Evolutionary conservation across 768 basidiomycete species (phyloP).

Genomic region (Gelatoporia subvermispora): DNA sequence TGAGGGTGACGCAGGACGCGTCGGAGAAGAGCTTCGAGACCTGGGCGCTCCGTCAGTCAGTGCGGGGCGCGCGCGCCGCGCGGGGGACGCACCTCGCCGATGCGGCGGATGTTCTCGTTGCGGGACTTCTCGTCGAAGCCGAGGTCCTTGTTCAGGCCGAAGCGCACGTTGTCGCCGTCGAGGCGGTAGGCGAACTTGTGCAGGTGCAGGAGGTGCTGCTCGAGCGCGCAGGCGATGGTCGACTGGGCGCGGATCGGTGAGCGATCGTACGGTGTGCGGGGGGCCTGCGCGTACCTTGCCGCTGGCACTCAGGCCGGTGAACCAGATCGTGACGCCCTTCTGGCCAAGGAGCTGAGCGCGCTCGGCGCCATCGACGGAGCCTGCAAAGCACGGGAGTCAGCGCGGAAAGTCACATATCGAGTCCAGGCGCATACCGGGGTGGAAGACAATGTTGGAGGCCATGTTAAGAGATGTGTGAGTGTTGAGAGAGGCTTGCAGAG

Average conservation of each 20-base stretch:
- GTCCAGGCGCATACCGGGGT: constrained; percentile 43
- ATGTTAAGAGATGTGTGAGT: constrained; percentile 15
- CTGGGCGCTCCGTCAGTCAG: constrained; percentile 33
- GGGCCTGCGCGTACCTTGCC: constrained; percentile 63
- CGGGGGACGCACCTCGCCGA: constrained; percentile 73
- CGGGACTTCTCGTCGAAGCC: constrained; percentile 90
- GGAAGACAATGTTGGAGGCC: constrained; percentile 56
- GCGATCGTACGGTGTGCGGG: not conserved
- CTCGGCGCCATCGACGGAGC: constrained; percentile 67
- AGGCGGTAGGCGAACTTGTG: constrained; percentile 85
- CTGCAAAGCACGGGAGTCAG: constrained; percentile 29
- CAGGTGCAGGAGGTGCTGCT: constrained; percentile 88
- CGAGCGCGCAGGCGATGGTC: constrained; percentile 94
- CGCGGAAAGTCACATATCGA: no score
- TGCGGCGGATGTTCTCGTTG: constrained; percentile 93
- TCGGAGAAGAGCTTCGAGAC: constrained; percentile 94
- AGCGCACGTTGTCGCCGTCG: constrained; percentile 94
- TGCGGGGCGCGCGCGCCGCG: constrained; percentile 1
- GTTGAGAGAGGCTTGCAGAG: not conserved
- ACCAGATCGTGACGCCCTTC: constrained; percentile 89
- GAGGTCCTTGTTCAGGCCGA: constrained; percentile 95
- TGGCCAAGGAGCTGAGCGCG: constrained; percentile 67
- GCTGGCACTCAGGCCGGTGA: constrained; percentile 93
- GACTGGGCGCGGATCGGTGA: constrained; percentile 49
- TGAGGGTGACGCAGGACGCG: constrained; percentile 78